These are phyloP conservation scores for Sporothrix pseudoabietina DNA, from an alignment of 2,329 filamentous ascomycete genomes.

Conservation along the genomic window DNA sequence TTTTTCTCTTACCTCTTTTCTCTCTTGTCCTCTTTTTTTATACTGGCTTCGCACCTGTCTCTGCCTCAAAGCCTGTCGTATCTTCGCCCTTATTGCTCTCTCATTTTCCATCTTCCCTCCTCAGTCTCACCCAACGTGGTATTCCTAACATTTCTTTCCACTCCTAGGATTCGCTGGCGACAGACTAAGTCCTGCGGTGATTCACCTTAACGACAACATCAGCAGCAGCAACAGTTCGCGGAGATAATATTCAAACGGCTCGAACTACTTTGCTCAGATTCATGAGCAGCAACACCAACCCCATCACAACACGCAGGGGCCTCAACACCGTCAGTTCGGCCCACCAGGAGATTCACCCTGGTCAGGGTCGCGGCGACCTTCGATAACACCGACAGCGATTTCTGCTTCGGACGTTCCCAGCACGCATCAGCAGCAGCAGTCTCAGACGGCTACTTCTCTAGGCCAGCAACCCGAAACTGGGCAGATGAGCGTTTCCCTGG, in stretches of 20 bases:
- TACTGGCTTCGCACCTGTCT: neutral
- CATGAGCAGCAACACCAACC: constrained; percentile 22
- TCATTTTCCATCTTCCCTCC: neutral
- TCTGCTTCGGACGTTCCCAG: neutral
- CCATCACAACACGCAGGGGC: neutral
- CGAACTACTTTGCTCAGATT: constrained; percentile 26
- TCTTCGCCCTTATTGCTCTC: neutral
- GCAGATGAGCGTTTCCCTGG: constrained; percentile 33
- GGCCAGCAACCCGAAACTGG: constrained; percentile 22
- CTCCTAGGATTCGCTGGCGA: constrained; percentile 26
- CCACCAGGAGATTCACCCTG: constrained; percentile 3
- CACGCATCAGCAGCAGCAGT: neutral
- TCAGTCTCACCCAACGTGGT: neutral
- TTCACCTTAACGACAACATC: constrained; percentile 15
- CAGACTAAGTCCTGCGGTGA: constrained; percentile 12
- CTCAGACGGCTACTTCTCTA: constrained; percentile 4
- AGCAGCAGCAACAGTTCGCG: constrained; percentile 27
- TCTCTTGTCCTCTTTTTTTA: neutral
- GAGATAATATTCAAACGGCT: constrained; percentile 25
- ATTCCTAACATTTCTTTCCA: constrained; percentile 16
- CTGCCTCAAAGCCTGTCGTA: neutral
- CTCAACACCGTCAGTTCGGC: constrained; percentile 8
- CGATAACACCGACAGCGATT: neutral
- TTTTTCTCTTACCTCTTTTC: neutral
- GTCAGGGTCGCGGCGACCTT: neutral